These are phyloP conservation scores for Pythium dissotocum DNA, from an alignment of 352 stramenopile species.

Conservation along the genomic window DNA sequence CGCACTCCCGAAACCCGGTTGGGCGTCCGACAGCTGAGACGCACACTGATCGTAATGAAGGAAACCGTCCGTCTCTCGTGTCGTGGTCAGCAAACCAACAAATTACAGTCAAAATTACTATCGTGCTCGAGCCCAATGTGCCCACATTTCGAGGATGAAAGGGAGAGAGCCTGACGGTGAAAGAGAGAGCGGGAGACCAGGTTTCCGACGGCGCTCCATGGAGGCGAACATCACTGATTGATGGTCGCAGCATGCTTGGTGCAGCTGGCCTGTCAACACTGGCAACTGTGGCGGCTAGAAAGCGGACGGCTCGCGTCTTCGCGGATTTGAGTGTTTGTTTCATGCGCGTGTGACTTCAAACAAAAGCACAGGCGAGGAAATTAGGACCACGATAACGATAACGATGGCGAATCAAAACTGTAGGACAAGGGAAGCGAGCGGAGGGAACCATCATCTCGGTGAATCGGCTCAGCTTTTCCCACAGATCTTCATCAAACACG, in stretches of 20 bases:
- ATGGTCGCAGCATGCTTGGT: not conserved
- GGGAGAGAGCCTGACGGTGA: not conserved
- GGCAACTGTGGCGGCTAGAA: not conserved
- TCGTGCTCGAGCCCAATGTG: too few species aligned
- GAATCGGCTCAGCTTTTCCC: too few species aligned
- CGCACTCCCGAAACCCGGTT: not conserved
- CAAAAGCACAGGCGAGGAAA: too few species aligned
- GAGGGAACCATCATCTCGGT: too few species aligned
- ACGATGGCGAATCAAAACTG: too few species aligned
- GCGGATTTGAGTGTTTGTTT: not conserved
- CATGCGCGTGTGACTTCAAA: slow-evolving; percentile 1
- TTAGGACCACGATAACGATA: too few species aligned
- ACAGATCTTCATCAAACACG: too few species aligned
- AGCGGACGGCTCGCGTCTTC: not conserved
- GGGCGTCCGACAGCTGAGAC: not conserved
- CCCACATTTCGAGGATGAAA: too few species aligned
- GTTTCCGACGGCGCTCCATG: not conserved
- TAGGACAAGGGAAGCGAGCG: too few species aligned
- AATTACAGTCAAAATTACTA: too few species aligned
- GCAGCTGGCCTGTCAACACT: not conserved
- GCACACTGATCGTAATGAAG: too few species aligned
- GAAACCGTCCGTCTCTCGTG: slow-evolving; percentile 1
- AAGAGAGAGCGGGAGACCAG: slow-evolving; percentile 1
- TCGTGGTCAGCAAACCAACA: not conserved
- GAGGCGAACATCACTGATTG: not conserved